Percentiles rank a stretch among this genome's conserved stretches.
Evolutionary conservation across 148 eudicot species (phyloP).

Genomic region (Fallopia convolvulus): DNA sequence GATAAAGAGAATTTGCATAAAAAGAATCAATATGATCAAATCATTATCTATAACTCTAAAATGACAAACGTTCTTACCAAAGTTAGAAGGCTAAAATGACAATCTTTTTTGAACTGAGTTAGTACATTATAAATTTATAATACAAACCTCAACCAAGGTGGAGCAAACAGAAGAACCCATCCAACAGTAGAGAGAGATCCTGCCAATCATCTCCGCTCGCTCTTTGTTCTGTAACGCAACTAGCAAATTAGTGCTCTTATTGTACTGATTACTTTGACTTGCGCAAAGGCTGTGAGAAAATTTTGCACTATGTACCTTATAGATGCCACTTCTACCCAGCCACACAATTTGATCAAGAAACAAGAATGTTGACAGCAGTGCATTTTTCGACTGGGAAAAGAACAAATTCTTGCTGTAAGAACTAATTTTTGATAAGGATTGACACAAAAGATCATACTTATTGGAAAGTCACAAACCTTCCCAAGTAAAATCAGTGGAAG

Average conservation of each 20-base stretch:
- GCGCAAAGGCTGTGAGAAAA: neutral
- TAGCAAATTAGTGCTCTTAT: neutral
- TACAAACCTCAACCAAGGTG: constrained; percentile 77
- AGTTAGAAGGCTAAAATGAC: too few species aligned
- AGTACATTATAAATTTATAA: too few species aligned
- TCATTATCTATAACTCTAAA: neutral
- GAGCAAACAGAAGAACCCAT: constrained; percentile 83
- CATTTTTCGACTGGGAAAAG: constrained; percentile 78
- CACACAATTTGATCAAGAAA: constrained; percentile 98
- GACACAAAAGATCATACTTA: neutral
- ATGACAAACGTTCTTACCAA: neutral
- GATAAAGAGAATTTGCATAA: too few species aligned
- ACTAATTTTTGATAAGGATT: neutral
- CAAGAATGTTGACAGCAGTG: constrained; percentile 87
- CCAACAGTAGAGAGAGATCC: constrained; percentile 92
- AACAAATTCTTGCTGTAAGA: constrained; percentile 11
- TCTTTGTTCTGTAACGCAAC: constrained; percentile 61
- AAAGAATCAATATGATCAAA: too few species aligned
- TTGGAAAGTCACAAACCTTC: constrained; percentile 44
- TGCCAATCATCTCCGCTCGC: constrained; percentile 57
- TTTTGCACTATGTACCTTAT: constrained; percentile 47
- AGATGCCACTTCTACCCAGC: constrained; percentile 92
- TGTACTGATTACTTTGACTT: neutral
- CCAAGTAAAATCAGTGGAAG: constrained; percentile 82
- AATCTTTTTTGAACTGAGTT: too few species aligned